Evolutionary conservation across 2,329 filamentous ascomycete genomes (phyloP).

Genomic region (Sporothrix pallida): DNA sequence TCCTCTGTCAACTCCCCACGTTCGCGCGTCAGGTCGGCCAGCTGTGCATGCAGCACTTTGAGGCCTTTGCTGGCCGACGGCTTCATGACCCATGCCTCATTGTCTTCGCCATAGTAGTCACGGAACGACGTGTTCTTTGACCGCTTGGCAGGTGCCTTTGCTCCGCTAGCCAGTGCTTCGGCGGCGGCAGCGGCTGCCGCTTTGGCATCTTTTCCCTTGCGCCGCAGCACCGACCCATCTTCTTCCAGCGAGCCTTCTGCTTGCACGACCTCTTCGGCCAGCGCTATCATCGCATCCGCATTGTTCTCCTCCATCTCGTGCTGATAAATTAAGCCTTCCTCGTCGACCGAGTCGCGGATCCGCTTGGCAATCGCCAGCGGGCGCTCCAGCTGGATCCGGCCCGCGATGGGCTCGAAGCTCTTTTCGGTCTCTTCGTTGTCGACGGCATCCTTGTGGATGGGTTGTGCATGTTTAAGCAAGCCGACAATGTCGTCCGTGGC

Average conservation of each 20-base stretch:
- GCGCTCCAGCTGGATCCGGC: conserved; percentile 68
- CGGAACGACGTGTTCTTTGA: conserved; percentile 49
- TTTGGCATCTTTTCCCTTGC: conserved; percentile 43
- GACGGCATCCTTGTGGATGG: conserved; percentile 34
- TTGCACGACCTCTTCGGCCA: conserved; percentile 74
- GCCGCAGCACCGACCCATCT: conserved; percentile 60
- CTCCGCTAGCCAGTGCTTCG: not conserved
- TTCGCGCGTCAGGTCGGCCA: conserved; percentile 64
- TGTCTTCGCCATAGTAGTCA: conserved; percentile 66
- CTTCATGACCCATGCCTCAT: conserved; percentile 69
- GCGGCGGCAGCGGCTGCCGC: conserved; percentile 20
- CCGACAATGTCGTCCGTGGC: conserved; percentile 70
- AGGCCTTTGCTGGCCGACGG: conserved; percentile 71
- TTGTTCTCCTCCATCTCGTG: conserved; percentile 78
- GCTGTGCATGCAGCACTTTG: conserved; percentile 67
- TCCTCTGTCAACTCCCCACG: conserved; percentile 65
- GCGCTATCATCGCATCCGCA: conserved; percentile 69
- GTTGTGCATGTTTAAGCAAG: conserved; percentile 46
- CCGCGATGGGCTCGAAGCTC: conserved; percentile 55
- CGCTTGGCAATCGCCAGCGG: conserved; percentile 71
- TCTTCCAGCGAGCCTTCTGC: conserved; percentile 68
- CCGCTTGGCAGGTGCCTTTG: conserved; percentile 2
- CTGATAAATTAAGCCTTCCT: conserved; percentile 83
- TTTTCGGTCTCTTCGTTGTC: conserved; percentile 32
- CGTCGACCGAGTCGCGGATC: conserved; percentile 84